Percentiles rank a stretch among this genome's conserved stretches.
These are phyloP conservation scores for Avena insularis DNA, from an alignment of 176 grass and related monocot genomes.

Conservation along the genomic window DNA sequence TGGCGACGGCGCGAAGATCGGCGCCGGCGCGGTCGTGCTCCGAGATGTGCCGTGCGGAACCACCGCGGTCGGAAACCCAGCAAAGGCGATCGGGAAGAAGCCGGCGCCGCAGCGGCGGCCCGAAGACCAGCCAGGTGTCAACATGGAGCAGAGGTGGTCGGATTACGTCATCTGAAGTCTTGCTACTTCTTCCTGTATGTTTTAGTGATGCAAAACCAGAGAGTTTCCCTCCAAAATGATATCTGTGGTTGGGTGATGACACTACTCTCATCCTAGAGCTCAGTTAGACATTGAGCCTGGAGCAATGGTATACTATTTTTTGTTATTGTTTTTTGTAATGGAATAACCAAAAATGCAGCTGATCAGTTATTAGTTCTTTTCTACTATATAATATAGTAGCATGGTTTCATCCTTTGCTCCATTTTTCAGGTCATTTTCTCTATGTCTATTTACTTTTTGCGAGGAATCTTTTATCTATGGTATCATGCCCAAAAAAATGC, in stretches of 20 bases:
- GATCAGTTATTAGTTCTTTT: background rate
- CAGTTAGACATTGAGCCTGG: slow-evolving; percentile 57
- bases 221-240: slow-evolving; percentile 31
- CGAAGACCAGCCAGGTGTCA: slow-evolving; percentile 44
- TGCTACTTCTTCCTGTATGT: background rate
- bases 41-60: slow-evolving; percentile 56
- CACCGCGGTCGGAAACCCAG: slow-evolving; percentile 81
- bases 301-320: background rate
- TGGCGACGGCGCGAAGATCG: slow-evolving; percentile 73
- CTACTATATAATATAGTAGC: background rate
- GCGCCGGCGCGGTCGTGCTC: slow-evolving; percentile 79
- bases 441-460: no score
- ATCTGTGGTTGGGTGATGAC: slow-evolving; percentile 3
- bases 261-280: slow-evolving; percentile 35
- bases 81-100: slow-evolving; percentile 55
- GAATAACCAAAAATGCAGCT: slow-evolving; percentile 33
- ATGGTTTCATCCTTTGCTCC: background rate
- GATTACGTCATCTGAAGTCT: slow-evolving; percentile 37
- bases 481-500: no score
- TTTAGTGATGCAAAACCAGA: slow-evolving; percentile 35
- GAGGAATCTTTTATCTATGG: no score
- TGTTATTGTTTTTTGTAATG: background rate
- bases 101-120: slow-evolving; percentile 48
- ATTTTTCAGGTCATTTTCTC: no score
- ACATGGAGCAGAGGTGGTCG: slow-evolving; percentile 75